phyloP scores from a whole-genome alignment of 176 grass and related monocot genomes.

The Carex kokanica region DNA sequence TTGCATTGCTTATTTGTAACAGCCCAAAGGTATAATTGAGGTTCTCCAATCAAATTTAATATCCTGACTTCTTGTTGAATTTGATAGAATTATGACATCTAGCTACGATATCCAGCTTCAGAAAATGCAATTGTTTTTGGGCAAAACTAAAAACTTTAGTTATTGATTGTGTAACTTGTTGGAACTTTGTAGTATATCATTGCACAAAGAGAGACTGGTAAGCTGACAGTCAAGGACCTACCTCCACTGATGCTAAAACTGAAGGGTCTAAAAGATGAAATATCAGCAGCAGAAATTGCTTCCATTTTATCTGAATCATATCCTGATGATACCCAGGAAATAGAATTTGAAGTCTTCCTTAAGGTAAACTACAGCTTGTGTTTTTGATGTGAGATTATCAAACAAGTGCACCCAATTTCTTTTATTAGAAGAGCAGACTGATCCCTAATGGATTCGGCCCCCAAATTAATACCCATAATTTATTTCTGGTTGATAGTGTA shows the following conservation, averaged over 20 bases:
- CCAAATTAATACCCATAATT: not conserved
- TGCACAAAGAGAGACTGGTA: conserved; percentile 55
- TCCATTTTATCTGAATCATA: conserved; percentile 55
- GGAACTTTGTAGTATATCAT: conserved; percentile 54
- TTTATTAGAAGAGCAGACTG: not conserved
- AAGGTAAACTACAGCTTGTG: conserved; percentile 31
- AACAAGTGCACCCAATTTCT: not conserved
- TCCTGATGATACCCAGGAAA: conserved; percentile 59
- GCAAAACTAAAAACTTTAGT: not conserved
- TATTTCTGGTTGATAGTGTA: not conserved
- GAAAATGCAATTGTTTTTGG: not conserved
- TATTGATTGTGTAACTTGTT: not conserved
- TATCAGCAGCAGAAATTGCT: conserved; percentile 60
- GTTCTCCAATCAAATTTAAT: not conserved
- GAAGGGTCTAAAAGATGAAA: conserved; percentile 67
- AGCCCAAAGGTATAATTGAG: not conserved
- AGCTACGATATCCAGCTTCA: not conserved
- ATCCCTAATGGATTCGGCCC: not conserved
- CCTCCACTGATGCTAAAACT: conserved; percentile 76
- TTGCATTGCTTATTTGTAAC: not conserved
- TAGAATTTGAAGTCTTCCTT: conserved; percentile 90
- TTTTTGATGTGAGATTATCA: not conserved
- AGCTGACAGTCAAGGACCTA: conserved; percentile 72
- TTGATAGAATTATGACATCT: not conserved
- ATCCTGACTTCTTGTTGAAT: not conserved